A percentile compares a stretch with the other conserved stretches of the same genome.
These are phyloP conservation scores for Penicillium glabrum DNA, from an alignment of 2,329 filamentous ascomycete species.

Conservation along the genomic window DNA sequence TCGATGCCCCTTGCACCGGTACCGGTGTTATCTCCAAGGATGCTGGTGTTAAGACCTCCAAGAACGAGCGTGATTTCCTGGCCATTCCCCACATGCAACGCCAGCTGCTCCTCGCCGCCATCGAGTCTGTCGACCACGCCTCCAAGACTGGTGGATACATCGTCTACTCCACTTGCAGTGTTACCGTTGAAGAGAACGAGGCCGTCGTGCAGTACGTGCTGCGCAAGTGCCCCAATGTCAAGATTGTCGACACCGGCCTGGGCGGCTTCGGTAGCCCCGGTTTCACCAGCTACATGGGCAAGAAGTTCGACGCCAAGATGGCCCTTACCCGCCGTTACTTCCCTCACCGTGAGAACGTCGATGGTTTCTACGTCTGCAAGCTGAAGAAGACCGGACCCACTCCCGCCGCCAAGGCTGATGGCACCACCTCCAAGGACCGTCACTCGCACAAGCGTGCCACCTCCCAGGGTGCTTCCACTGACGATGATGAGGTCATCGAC, in stretches of 20 bases:
- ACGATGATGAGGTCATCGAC: constrained; percentile 59
- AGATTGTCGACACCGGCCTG: constrained; percentile 86
- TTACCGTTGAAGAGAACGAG: constrained; percentile 93
- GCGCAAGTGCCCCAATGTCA: constrained; percentile 87
- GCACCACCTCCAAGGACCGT: constrained; percentile 26
- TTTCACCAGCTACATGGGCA: constrained; percentile 87
- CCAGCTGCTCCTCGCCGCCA: constrained; percentile 86
- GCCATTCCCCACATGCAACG: constrained; percentile 92
- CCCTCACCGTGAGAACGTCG: constrained; percentile 89
- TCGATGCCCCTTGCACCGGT: constrained; percentile 93
- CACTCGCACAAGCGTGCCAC: constrained; percentile 18
- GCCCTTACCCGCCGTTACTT: constrained; percentile 83
- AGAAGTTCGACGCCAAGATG: constrained; percentile 84
- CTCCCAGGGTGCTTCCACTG: constrained; percentile 25
- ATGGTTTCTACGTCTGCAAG: constrained; percentile 98
- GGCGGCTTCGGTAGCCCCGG: constrained; percentile 83
- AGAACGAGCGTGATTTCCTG: constrained; percentile 93
- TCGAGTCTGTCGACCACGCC: constrained; percentile 89
- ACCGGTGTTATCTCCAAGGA: constrained; percentile 98
- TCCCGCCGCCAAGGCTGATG: constrained; percentile 42
- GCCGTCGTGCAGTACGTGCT: constrained; percentile 91
- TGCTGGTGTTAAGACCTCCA: constrained; percentile 95
- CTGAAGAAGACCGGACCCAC: constrained; percentile 89
- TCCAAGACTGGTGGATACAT: constrained; percentile 93
- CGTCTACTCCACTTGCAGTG: constrained; percentile 94